Evolutionary conservation across 768 basidiomycete species (phyloP).

Genomic region (Boletus fagicola): DNA sequence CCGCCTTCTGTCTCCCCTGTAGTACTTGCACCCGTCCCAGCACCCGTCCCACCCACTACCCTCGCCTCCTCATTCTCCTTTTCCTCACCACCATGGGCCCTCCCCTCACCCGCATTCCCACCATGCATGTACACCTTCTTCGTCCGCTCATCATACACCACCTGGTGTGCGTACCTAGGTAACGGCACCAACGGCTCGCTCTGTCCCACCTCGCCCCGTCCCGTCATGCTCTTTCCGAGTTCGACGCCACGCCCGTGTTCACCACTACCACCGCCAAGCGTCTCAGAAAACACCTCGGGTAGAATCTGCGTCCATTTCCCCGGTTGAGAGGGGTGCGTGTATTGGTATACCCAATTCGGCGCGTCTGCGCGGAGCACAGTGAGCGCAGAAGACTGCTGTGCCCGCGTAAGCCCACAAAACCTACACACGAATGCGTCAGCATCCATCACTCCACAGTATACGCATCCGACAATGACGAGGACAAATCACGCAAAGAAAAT

Average conservation of each 20-base stretch:
- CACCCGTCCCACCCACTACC: not conserved
- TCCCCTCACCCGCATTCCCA: conserved; percentile 60
- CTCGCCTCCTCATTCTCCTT: conserved; percentile 22
- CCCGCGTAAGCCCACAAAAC: conserved; percentile 59
- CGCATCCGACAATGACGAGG: not conserved
- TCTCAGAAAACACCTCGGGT: conserved; percentile 30
- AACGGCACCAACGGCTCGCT: conserved; percentile 41
- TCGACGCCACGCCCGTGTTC: not conserved
- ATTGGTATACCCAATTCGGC: conserved; percentile 69
- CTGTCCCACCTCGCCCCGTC: not conserved
- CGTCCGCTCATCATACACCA: conserved; percentile 63
- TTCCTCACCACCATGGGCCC: conserved; percentile 17
- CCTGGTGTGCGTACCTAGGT: conserved; percentile 76
- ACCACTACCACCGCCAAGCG: not conserved
- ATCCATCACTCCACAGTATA: not conserved
- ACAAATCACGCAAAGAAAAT: not conserved
- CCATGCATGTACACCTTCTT: conserved; percentile 69
- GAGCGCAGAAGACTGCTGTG: conserved; percentile 36
- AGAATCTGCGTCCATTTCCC: conserved; percentile 66
- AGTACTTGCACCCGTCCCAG: not conserved
- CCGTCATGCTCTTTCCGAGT: not conserved
- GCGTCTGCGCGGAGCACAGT: conserved; percentile 47
- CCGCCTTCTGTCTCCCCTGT: not conserved
- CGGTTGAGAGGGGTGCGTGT: conserved; percentile 46
- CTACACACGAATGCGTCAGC: conserved; percentile 31